phyloP scores from a whole-genome alignment of 1,284 basidiomycete species.

The Ceratobasidium sp. region DNA sequence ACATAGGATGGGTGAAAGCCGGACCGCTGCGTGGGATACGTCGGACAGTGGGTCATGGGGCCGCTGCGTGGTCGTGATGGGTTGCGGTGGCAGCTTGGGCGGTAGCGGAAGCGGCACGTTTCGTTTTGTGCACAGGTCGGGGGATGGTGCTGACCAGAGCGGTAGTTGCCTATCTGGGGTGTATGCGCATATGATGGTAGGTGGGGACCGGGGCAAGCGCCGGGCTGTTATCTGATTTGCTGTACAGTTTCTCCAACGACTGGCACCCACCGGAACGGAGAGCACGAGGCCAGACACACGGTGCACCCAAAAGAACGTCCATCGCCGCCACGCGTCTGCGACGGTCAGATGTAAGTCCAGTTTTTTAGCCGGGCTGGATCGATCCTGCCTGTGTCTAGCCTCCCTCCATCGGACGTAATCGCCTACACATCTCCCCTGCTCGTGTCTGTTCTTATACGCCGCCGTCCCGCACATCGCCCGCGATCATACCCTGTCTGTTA shows the following conservation, averaged over 20 bases:
- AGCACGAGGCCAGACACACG: slow-evolving; percentile 23
- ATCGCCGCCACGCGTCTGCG: slow-evolving; percentile 9
- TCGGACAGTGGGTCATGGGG: slow-evolving; percentile 10
- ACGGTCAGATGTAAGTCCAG: neutral
- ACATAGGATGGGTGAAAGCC: slow-evolving; percentile 14
- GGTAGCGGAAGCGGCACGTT: neutral
- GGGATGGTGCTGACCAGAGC: neutral
- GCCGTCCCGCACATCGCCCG: neutral
- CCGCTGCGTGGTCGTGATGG: slow-evolving; percentile 15
- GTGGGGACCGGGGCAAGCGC: slow-evolving; percentile 14
- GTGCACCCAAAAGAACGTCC: slow-evolving; percentile 1
- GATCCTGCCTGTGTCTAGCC: slow-evolving; percentile 11
- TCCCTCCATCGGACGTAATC: slow-evolving; percentile 23
- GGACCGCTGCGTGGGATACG: slow-evolving; percentile 10
- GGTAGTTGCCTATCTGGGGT: neutral
- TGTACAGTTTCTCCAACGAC: slow-evolving; percentile 1
- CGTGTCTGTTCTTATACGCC: neutral
- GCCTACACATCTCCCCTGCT: slow-evolving; percentile 8
- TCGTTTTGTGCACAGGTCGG: neutral
- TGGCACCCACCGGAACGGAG: neutral
- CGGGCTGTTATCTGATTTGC: slow-evolving; percentile 10
- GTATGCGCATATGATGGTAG: slow-evolving; percentile 8
- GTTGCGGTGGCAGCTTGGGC: neutral
- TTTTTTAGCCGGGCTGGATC: slow-evolving; percentile 17
- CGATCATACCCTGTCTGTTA: slow-evolving; percentile 5